Evolutionary conservation across 768 basidiomycete genomes (phyloP).

Genomic region (Lactarius quietus): DNA sequence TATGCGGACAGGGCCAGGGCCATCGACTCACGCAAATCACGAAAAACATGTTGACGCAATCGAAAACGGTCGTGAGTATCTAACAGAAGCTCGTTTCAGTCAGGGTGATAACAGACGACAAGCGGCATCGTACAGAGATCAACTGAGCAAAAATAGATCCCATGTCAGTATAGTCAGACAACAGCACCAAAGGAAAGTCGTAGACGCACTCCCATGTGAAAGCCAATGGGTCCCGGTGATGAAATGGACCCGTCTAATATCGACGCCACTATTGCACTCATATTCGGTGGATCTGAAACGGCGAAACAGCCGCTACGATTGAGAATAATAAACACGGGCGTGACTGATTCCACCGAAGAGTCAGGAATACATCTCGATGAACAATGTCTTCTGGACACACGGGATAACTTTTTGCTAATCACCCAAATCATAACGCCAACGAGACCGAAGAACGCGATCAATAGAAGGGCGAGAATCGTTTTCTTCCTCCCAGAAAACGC

Average conservation of each 20-base stretch:
- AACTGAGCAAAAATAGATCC: not conserved
- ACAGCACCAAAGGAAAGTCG: not conserved
- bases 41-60: constrained; percentile 16
- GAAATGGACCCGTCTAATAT: no score
- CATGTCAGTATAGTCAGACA: not conserved
- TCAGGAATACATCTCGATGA: not conserved
- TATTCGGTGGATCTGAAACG: constrained; percentile 6
- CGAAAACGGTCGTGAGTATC: constrained; percentile 11
- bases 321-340: not conserved
- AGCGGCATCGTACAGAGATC: constrained; percentile 11
- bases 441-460: not conserved
- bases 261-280: no score
- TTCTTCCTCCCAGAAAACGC: constrained; percentile 19
- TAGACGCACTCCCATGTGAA: constrained; percentile 20
- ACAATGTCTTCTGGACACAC: not conserved
- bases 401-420: not conserved
- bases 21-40: constrained; percentile 7
- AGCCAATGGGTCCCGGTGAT: not conserved
- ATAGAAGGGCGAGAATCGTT: constrained; percentile 7
- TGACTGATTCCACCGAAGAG: constrained; percentile 7
- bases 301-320: constrained; percentile 11
- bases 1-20: not conserved
- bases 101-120: not conserved
- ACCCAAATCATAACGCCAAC: constrained; percentile 13
- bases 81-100: not conserved